phyloP scores from a whole-genome alignment of 495 filamentous ascomycete genomes.

The Cladorrhinum samala region DNA sequence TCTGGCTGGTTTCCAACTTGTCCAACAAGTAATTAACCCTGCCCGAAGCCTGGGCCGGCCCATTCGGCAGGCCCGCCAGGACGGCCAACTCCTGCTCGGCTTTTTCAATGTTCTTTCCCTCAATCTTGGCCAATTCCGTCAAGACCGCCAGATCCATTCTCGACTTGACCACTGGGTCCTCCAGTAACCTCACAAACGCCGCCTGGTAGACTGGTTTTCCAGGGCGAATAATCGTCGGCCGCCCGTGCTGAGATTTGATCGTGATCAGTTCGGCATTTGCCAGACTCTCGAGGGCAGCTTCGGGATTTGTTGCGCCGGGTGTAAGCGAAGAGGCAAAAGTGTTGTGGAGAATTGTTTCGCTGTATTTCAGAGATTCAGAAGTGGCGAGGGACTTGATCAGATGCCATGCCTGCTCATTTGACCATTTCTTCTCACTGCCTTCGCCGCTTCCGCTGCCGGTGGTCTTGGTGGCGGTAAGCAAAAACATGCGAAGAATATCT shows the following conservation, averaged over 20 bases:
- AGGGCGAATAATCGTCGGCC: slow-evolving; percentile 67
- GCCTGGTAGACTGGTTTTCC: slow-evolving; percentile 84
- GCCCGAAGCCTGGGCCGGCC: slow-evolving; percentile 54
- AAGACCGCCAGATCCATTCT: slow-evolving; percentile 70
- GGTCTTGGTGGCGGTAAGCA: slow-evolving; percentile 46
- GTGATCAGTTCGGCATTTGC: slow-evolving; percentile 85
- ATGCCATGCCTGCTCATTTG: slow-evolving; percentile 80
- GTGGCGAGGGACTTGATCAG: slow-evolving; percentile 67
- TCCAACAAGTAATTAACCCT: slow-evolving; percentile 64
- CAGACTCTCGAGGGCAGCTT: slow-evolving; percentile 67
- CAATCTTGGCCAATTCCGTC: slow-evolving; percentile 58
- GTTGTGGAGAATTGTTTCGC: slow-evolving; percentile 69
- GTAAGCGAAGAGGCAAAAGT: slow-evolving; percentile 56
- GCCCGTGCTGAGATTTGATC: slow-evolving; percentile 64
- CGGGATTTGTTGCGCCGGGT: slow-evolving; percentile 44
- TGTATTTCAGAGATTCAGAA: slow-evolving; percentile 63
- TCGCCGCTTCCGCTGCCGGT: too few relatives aligned
- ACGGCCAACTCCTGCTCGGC: slow-evolving; percentile 70
- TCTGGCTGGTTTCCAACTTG: slow-evolving; percentile 67
- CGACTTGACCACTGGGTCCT: slow-evolving; percentile 65
- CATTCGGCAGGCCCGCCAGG: slow-evolving; percentile 53
- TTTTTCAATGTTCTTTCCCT: slow-evolving; percentile 70
- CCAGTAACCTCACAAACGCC: slow-evolving; percentile 64
- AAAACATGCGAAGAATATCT: slow-evolving; percentile 90
- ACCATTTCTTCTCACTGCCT: slow-evolving; percentile 58